These are phyloP conservation scores for Ascochyta fabae DNA, from an alignment of 2,329 filamentous ascomycete genomes.

Conservation along the genomic window DNA sequence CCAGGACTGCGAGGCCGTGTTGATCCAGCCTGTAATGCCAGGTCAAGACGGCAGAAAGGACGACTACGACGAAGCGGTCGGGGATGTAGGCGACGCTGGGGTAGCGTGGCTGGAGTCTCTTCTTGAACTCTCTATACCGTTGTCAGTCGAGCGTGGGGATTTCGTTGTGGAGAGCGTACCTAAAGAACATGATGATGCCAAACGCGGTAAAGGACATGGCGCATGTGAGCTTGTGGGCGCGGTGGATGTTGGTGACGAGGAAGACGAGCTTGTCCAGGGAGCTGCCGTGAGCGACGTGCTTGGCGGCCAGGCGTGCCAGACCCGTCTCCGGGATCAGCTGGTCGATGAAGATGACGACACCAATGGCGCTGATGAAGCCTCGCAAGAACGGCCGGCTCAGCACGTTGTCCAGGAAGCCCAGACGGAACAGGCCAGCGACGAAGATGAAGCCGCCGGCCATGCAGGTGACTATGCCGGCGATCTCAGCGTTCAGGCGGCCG, in stretches of 20 bases:
- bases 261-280: constrained; percentile 86
- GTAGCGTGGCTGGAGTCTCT: constrained; percentile 77
- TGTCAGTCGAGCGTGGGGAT: background rate
- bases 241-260: constrained; percentile 68
- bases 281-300: constrained; percentile 81
- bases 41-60: constrained; percentile 80
- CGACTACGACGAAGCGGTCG: constrained; percentile 88
- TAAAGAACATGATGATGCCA: constrained; percentile 85
- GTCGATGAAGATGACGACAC: constrained; percentile 94
- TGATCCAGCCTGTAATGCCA: constrained; percentile 79
- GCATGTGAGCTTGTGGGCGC: constrained; percentile 76
- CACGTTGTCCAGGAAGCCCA: constrained; percentile 94
- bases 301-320: constrained; percentile 69
- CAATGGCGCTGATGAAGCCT: constrained; percentile 96
- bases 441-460: constrained; percentile 88
- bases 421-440: constrained; percentile 79
- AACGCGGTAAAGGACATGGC: constrained; percentile 81
- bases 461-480: constrained; percentile 87
- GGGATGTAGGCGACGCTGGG: constrained; percentile 86
- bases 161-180: background rate
- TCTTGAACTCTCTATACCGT: constrained; percentile 74
- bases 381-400: constrained; percentile 89
- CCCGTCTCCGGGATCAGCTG: constrained; percentile 92
- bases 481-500: constrained; percentile 75
- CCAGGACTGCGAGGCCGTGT: constrained; percentile 82